Conservation (phyloP, 2,329 filamentous ascomycete genomes). For the Alternaria gansuensis region DNA sequence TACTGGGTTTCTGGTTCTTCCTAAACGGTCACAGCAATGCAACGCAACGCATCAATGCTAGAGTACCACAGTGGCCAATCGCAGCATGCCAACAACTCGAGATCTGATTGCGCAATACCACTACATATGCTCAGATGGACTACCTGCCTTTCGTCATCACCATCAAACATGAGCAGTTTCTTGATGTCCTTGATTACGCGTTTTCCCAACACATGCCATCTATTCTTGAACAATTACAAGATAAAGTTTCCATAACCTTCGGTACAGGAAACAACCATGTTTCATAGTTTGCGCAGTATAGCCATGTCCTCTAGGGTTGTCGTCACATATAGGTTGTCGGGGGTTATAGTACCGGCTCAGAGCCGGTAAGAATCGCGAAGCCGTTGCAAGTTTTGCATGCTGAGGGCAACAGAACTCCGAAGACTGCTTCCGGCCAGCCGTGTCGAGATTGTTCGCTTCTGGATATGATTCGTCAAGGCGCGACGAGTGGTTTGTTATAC, state of each 20-base stretch:
- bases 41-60: constrained; percentile 9
- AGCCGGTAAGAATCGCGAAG: constrained; percentile 10
- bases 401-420: not conserved
- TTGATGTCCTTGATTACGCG: constrained; percentile 5
- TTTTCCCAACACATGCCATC: constrained; percentile 14
- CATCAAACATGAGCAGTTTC: constrained; percentile 15
- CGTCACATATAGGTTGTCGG: constrained; percentile 38
- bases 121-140: constrained; percentile 4
- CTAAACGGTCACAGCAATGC: constrained; percentile 30
- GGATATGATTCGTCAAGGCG: not conserved
- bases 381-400: constrained; percentile 11
- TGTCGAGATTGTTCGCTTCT: not conserved
- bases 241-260: constrained; percentile 17
- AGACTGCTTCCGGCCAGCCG: not conserved
- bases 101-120: constrained; percentile 28
- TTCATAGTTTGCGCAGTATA: constrained; percentile 27
- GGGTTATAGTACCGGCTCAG: constrained; percentile 23
- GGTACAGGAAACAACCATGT: constrained; percentile 12
- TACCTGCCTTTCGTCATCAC: constrained; percentile 6
- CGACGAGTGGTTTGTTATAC: not conserved
- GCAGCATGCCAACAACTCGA: constrained; percentile 20
- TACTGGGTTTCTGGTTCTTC: constrained; percentile 34
- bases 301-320: constrained; percentile 26
- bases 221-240: constrained; percentile 36
- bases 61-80: constrained; percentile 30